A percentile compares a stretch with the other conserved stretches of the same genome.
Conservation (phyloP, 2,329 filamentous ascomycete genomes). For the Phyllosticta ampelicida region DNA sequence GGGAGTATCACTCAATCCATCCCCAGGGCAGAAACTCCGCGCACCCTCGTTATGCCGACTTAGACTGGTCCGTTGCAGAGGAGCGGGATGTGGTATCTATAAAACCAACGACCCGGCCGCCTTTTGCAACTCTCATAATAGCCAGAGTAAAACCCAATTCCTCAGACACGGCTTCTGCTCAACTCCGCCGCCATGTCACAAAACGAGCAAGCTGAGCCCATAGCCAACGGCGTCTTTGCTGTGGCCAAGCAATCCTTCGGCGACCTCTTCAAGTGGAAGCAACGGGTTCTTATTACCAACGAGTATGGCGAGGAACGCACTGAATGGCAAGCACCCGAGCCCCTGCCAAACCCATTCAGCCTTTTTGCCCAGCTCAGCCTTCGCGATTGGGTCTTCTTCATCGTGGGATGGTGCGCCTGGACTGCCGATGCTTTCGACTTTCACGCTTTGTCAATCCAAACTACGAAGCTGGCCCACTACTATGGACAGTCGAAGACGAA, state of each 20-base stretch:
- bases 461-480: slow-evolving; percentile 54
- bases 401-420: slow-evolving; percentile 66
- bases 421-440: slow-evolving; percentile 78
- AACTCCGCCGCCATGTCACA: not conserved
- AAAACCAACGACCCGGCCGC: not conserved
- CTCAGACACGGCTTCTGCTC: not conserved
- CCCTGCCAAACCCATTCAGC: slow-evolving; percentile 58
- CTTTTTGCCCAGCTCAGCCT: slow-evolving; percentile 53
- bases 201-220: slow-evolving; percentile 49
- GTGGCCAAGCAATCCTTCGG: slow-evolving; percentile 53
- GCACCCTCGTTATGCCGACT: not conserved
- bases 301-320: slow-evolving; percentile 52
- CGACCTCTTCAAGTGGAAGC: slow-evolving; percentile 64
- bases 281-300: slow-evolving; percentile 57
- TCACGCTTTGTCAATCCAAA: slow-evolving; percentile 69
- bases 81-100: not conserved
- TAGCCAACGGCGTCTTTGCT: slow-evolving; percentile 54
- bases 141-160: not conserved
- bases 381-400: slow-evolving; percentile 62
- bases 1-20: slow-evolving; percentile 6
- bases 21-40: not conserved
- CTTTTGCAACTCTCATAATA: not conserved
- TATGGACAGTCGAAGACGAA: slow-evolving; percentile 53
- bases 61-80: not conserved
- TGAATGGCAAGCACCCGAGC: slow-evolving; percentile 58